These are phyloP conservation scores for Pythium aquatile DNA, from an alignment of 352 stramenopile genomes.

Conservation along the genomic window DNA sequence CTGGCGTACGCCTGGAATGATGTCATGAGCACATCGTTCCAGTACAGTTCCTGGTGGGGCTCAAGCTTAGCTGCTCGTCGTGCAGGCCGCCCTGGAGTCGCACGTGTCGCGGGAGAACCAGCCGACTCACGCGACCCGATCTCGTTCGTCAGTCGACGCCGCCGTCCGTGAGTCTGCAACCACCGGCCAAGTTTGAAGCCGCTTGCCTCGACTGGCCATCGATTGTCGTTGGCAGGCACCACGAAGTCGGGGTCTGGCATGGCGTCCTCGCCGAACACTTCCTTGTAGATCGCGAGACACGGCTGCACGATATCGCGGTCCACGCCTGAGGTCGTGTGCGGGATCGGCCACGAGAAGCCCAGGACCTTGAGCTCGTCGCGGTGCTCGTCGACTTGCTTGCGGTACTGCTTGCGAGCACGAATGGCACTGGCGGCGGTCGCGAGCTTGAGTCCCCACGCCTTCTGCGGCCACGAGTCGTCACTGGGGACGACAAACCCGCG, in stretches of 20 bases:
- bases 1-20: conserved; percentile 58
- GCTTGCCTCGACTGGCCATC: conserved; percentile 84
- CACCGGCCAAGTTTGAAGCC: conserved; percentile 87
- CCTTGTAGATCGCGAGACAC: conserved; percentile 75
- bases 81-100: background rate
- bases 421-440: conserved; percentile 91
- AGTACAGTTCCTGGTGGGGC: conserved; percentile 62
- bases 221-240: conserved; percentile 66
- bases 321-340: conserved; percentile 44
- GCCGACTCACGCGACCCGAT: conserved; percentile 12
- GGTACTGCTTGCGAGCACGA: conserved; percentile 83
- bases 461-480: conserved; percentile 74
- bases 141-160: conserved; percentile 20
- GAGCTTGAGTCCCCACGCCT: conserved; percentile 85
- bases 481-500: conserved; percentile 87
- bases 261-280: conserved; percentile 67
- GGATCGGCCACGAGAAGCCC: conserved; percentile 91
- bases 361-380: conserved; percentile 80
- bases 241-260: conserved; percentile 57
- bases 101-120: background rate
- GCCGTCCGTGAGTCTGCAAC: conserved; percentile 65
- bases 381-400: conserved; percentile 78
- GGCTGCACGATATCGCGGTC: conserved; percentile 58
- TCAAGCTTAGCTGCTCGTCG: conserved; percentile 27
- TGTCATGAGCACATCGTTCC: conserved; percentile 66